phyloP scores from a whole-genome alignment of 306 rosid genomes.

The Carpinus fangiana region DNA sequence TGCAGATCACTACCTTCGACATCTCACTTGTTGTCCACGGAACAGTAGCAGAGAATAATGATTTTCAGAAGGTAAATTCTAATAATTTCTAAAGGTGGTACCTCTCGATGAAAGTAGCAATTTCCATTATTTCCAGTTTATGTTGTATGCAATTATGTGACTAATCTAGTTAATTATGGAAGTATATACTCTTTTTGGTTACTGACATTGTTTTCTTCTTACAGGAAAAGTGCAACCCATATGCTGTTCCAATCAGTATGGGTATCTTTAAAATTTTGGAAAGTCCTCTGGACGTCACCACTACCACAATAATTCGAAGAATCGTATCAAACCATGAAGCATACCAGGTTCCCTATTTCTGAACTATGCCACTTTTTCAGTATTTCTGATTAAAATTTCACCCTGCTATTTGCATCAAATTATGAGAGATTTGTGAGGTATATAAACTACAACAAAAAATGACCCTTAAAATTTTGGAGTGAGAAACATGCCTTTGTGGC shows the following conservation, averaged over 20 bases:
- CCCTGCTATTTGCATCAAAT: neutral
- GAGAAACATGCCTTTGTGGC: neutral
- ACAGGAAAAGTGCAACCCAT: conserved; percentile 78
- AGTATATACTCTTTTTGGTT: conserved; percentile 16
- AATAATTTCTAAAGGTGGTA: conserved; percentile 15
- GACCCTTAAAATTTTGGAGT: neutral
- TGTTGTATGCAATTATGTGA: conserved; percentile 10
- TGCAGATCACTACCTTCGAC: conserved; percentile 87
- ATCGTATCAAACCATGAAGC: conserved; percentile 91
- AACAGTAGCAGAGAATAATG: conserved; percentile 75
- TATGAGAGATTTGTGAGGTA: neutral
- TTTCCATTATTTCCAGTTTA: conserved; percentile 4
- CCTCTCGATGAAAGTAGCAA: neutral
- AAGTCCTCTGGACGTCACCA: conserved; percentile 78
- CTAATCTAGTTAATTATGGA: conserved; percentile 1
- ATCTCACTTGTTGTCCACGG: conserved; percentile 91
- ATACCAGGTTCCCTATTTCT: conserved; percentile 58
- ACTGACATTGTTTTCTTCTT: conserved; percentile 28
- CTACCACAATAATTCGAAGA: conserved; percentile 88
- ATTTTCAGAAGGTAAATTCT: conserved; percentile 79
- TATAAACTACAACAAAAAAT: neutral
- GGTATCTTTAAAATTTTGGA: conserved; percentile 79
- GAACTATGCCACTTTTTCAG: conserved; percentile 6
- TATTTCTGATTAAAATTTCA: neutral
- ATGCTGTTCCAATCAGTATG: conserved; percentile 83